Conservation (phyloP, 345 rosid species). For the Populus pruinosa region DNA sequence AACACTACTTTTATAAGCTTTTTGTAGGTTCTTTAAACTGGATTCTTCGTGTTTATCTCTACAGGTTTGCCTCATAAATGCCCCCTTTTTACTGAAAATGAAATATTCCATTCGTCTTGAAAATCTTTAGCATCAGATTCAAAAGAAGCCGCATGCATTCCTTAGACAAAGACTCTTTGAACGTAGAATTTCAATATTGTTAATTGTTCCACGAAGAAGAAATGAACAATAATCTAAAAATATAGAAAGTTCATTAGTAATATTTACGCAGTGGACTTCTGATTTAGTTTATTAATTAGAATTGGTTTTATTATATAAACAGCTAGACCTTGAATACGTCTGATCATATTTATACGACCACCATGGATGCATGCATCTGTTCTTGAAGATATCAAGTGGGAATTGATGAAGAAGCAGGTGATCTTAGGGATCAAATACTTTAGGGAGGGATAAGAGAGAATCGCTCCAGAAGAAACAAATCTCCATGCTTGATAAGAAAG, state of each 20-base stretch:
- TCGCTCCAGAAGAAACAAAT: background rate
- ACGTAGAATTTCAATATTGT: background rate
- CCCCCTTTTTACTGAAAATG: no score
- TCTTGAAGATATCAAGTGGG: constrained; percentile 16
- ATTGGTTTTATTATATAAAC: background rate
- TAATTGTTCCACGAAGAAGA: background rate
- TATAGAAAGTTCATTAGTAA: no score
- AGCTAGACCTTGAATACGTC: background rate
- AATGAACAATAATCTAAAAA: background rate
- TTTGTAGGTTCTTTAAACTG: no score
- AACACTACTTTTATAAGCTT: background rate
- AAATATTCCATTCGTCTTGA: no score
- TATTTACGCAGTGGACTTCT: background rate
- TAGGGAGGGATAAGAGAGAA: background rate
- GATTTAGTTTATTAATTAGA: background rate
- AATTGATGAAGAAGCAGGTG: background rate
- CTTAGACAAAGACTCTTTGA: no score
- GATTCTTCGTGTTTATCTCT: no score
- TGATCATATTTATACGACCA: background rate
- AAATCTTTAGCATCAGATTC: no score
- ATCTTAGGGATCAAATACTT: background rate
- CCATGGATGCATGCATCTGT: background rate
- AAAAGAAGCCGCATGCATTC: no score
- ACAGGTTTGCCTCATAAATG: no score
- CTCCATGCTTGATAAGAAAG: background rate